These are phyloP conservation scores for Powellomyces hirtus DNA, from an alignment of 192 early-diverging fungal genomes.

Conservation along the genomic window DNA sequence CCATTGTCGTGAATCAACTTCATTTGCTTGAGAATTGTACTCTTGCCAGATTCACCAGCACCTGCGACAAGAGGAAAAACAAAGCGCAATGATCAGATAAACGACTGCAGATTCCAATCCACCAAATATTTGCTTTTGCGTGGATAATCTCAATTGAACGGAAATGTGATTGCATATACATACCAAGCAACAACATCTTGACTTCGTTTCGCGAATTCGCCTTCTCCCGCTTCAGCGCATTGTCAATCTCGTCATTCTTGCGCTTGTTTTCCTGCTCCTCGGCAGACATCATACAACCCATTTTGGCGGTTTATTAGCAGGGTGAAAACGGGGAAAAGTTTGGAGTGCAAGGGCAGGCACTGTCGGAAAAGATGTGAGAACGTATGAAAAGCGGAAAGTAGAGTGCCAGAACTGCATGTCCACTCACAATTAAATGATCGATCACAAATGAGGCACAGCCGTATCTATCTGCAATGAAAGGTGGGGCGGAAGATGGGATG, in stretches of 20 bases:
- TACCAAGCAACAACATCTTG: constrained; percentile 90
- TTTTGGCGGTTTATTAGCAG: too few relatives aligned
- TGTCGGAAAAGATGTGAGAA: too few relatives aligned
- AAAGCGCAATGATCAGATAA: neutral
- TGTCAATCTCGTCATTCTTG: constrained; percentile 87
- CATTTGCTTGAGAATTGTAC: constrained; percentile 98
- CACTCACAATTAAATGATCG: too few relatives aligned
- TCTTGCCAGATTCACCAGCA: constrained; percentile 97
- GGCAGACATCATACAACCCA: constrained; percentile 85
- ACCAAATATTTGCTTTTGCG: neutral
- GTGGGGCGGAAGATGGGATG: too few relatives aligned
- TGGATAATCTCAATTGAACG: too few relatives aligned
- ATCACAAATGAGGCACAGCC: too few relatives aligned
- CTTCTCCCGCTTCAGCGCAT: constrained; percentile 79
- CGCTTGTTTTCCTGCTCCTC: constrained; percentile 82
- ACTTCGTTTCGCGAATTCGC: constrained; percentile 81
- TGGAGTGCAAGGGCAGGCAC: too few relatives aligned
- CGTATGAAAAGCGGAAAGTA: too few relatives aligned
- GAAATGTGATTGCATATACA: neutral
- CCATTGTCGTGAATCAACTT: constrained; percentile 96
- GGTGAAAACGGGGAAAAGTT: too few relatives aligned
- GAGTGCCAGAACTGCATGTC: too few relatives aligned
- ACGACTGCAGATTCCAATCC: neutral
- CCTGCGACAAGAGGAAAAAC: constrained; percentile 44
- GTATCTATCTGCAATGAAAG: too few relatives aligned